phyloP scores from a whole-genome alignment of 2,329 filamentous ascomycete genomes.

The Fusarium fracticaudum region DNA sequence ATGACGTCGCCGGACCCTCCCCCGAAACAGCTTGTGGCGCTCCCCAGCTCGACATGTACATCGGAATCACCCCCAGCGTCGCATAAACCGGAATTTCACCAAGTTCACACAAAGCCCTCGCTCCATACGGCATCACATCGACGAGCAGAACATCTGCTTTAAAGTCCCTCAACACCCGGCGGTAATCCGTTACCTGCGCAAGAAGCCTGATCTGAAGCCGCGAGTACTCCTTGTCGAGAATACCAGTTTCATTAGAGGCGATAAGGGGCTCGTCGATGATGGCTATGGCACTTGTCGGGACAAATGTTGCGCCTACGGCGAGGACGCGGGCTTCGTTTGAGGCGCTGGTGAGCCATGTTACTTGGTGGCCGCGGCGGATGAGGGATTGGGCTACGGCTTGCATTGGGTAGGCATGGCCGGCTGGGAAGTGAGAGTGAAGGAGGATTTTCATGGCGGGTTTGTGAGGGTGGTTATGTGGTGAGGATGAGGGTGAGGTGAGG shows the following conservation, averaged over 20 bases:
- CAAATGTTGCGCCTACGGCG: conserved; percentile 48
- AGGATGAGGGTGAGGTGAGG: neutral
- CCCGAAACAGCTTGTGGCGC: conserved; percentile 48
- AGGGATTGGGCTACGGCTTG: conserved; percentile 52
- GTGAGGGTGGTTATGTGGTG: neutral
- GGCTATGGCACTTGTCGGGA: conserved; percentile 45
- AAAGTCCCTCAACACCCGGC: conserved; percentile 43
- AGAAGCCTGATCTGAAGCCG: conserved; percentile 44
- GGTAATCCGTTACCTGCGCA: conserved; percentile 51
- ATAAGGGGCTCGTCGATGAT: conserved; percentile 46
- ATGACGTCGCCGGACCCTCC: conserved; percentile 42
- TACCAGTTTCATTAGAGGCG: conserved; percentile 41
- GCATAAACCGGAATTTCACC: conserved; percentile 49
- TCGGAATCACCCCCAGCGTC: conserved; percentile 52
- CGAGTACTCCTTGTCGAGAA: conserved; percentile 44
- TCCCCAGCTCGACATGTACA: conserved; percentile 46
- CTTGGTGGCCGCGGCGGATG: conserved; percentile 49
- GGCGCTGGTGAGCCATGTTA: conserved; percentile 50
- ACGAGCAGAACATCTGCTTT: conserved; percentile 48
- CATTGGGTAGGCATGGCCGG: conserved; percentile 53
- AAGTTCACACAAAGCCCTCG: conserved; percentile 48
- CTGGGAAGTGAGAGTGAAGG: conserved; percentile 52
- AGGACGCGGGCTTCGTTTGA: conserved; percentile 47
- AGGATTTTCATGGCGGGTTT: conserved; percentile 49
- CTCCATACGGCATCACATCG: conserved; percentile 51